These are phyloP conservation scores for Alliaria petiolata DNA, from an alignment of 345 rosid genomes.

Conservation along the genomic window DNA sequence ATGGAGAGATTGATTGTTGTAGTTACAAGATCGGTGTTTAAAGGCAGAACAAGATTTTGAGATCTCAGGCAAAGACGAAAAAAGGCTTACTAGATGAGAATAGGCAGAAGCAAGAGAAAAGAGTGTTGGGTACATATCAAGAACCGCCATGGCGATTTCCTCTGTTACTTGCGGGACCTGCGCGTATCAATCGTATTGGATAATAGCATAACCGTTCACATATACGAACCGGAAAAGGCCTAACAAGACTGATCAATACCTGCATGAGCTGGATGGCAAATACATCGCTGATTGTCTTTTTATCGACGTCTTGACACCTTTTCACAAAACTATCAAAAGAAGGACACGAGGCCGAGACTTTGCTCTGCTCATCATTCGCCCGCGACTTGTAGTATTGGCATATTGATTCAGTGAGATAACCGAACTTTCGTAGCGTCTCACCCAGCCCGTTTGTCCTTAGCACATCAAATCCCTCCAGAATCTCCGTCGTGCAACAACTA, in stretches of 20 bases:
- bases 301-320: slow-evolving; percentile 69
- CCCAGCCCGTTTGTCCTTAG: slow-evolving; percentile 68
- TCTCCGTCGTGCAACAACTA: slow-evolving; percentile 94
- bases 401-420: slow-evolving; percentile 62
- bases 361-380: slow-evolving; percentile 35
- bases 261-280: slow-evolving; percentile 92
- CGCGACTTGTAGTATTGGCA: slow-evolving; percentile 46
- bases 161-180: slow-evolving; percentile 90
- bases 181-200: not conserved
- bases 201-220: not conserved
- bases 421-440: slow-evolving; percentile 76
- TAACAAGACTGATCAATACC: slow-evolving; percentile 39
- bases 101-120: slow-evolving; percentile 77
- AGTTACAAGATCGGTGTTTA: too few species aligned
- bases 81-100: slow-evolving; percentile 67
- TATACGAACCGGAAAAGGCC: not conserved
- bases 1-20: not conserved
- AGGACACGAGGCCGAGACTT: slow-evolving; percentile 41
- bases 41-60: not conserved
- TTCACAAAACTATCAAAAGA: slow-evolving; percentile 51
- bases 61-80: not conserved
- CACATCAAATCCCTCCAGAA: slow-evolving; percentile 88
- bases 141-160: slow-evolving; percentile 67
- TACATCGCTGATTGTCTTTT: slow-evolving; percentile 77
- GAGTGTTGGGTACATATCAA: slow-evolving; percentile 78